Percentiles rank a stretch among this genome's conserved stretches.
These are phyloP conservation scores for Teunomyces gatunensis DNA, from an alignment of 805 yeast genomes.

Conservation along the genomic window DNA sequence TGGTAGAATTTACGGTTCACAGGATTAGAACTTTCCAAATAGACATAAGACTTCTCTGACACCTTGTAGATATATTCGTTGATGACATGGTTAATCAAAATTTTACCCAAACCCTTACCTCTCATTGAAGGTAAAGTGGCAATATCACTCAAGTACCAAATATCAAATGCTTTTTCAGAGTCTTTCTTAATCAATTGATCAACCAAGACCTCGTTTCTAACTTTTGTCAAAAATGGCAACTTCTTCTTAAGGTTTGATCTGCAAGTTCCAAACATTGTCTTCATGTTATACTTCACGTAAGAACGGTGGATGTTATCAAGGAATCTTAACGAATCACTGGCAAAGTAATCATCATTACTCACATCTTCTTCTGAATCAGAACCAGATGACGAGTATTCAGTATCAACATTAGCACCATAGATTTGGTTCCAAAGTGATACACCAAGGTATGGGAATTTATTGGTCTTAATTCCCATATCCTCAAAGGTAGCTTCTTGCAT, in stretches of 20 bases:
- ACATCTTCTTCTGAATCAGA: slow-evolving; percentile 17
- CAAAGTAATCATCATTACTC: slow-evolving; percentile 22
- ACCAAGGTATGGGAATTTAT: slow-evolving; percentile 47
- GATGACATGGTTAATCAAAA: slow-evolving; percentile 48
- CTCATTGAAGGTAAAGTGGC: slow-evolving; percentile 57
- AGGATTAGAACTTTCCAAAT: slow-evolving; percentile 58
- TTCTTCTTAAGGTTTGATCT: slow-evolving; percentile 52
- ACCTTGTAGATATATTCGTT: slow-evolving; percentile 40
- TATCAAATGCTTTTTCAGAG: slow-evolving; percentile 10
- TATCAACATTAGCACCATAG: slow-evolving; percentile 12
- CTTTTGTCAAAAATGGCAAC: slow-evolving; percentile 43
- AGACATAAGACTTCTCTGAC: slow-evolving; percentile 27
- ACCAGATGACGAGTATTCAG: slow-evolving; percentile 10
- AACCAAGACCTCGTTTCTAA: slow-evolving; percentile 43
- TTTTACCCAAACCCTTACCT: slow-evolving; percentile 58
- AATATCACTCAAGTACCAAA: slow-evolving; percentile 60
- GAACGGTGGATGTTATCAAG: slow-evolving; percentile 29
- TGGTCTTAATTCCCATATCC: slow-evolving; percentile 22
- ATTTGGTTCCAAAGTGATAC: slow-evolving; percentile 46
- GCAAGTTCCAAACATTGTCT: slow-evolving; percentile 41
- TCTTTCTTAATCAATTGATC: slow-evolving; percentile 23
- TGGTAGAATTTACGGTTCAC: slow-evolving; percentile 52
- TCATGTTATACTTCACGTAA: slow-evolving; percentile 35
- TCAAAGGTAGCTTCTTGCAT: slow-evolving; percentile 38
- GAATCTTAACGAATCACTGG: slow-evolving; percentile 17